Base-by-base conservation (phyloP, 2,329 filamentous ascomycete species). In the Torrubiella hemipterigena region DNA sequence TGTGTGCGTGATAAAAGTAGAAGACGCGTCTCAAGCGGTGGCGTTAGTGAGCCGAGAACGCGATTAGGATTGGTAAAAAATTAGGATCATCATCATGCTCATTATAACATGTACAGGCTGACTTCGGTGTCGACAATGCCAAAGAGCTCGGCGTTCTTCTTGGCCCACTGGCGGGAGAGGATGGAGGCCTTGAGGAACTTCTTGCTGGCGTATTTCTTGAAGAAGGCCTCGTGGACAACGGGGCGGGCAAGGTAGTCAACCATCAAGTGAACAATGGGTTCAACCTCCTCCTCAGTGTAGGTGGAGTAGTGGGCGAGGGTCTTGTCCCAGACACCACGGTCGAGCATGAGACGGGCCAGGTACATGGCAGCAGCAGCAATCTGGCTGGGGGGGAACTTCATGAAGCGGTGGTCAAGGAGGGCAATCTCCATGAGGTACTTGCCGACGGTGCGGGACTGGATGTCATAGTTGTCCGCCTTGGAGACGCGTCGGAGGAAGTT, bases 191-290 rank as follows among this genome's bases (percentile, higher is more conserved):
- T 98, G 48, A 96, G 65, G 63, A 96, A 98, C 63, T 94, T 95
- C 69, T 96, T 98, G 73, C 85, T 93, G 34, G 91, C 91, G 56
- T 98, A 98, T 61, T 98, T 98, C 73, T 93, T 94, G 71, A 95
- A 96, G 69, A 98, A 95, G 22, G 91, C 93, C 55, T 96, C 89
- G 51, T 98, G 91, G 26, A 79, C 73, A 32, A 95, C 82, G 17
- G 89, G 91, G 10, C 83, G 77, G 36, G 82, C 81, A 23, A 98
- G 78, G 54, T 98, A 98, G 56, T 98, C 87, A 38, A 98, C 77
- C 87, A 98, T 95, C 38, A 96, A 70, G 47, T 81, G 73, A 50
- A 94, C 84, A 24, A 96, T 83, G 9, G 89, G 89, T 54, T 89
- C 74, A 44, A 98, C 86, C 58, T 98, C 84, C 28, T 89, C 77